A percentile compares a stretch with the other conserved stretches of the same genome.
Conservation (phyloP, 202 grass and related monocot genomes). For the Elaeis oleifera region DNA sequence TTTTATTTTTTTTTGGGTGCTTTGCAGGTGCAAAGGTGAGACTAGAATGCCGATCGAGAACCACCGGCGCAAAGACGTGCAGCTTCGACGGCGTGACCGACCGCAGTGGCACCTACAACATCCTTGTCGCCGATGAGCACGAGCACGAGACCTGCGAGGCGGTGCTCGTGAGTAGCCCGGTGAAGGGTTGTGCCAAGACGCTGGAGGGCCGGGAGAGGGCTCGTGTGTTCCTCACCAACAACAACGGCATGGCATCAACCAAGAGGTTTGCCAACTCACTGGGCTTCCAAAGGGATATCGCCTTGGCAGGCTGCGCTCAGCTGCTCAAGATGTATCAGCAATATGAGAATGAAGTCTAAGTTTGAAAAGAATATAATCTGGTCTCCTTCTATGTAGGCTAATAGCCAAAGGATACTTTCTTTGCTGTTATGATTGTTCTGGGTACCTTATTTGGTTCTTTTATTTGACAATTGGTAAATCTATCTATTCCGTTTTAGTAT, state of each 20-base stretch:
- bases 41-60: too few relatives aligned
- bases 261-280: slow-evolving; percentile 3
- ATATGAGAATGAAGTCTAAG: neutral
- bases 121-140: neutral
- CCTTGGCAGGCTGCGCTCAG: neutral
- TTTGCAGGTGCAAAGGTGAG: too few relatives aligned
- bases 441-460: too few relatives aligned
- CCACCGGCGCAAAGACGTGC: too few relatives aligned
- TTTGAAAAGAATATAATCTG: too few relatives aligned
- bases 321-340: slow-evolving; percentile 4
- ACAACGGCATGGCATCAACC: slow-evolving; percentile 9
- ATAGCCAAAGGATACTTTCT: too few relatives aligned
- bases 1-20: too few relatives aligned
- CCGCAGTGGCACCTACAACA: neutral
- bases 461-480: too few relatives aligned
- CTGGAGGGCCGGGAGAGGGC: slow-evolving; percentile 2
- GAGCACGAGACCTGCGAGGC: slow-evolving; percentile 1
- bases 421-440: too few relatives aligned
- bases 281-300: neutral
- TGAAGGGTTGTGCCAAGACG: neutral
- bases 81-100: too few relatives aligned
- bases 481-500: too few relatives aligned
- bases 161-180: slow-evolving; percentile 12
- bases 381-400: too few relatives aligned
- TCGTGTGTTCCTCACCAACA: neutral